A percentile compares a stretch with the other conserved stretches of the same genome.
phyloP scores from a whole-genome alignment of 805 yeast species.

The Komagataella mondaviorum region DNA sequence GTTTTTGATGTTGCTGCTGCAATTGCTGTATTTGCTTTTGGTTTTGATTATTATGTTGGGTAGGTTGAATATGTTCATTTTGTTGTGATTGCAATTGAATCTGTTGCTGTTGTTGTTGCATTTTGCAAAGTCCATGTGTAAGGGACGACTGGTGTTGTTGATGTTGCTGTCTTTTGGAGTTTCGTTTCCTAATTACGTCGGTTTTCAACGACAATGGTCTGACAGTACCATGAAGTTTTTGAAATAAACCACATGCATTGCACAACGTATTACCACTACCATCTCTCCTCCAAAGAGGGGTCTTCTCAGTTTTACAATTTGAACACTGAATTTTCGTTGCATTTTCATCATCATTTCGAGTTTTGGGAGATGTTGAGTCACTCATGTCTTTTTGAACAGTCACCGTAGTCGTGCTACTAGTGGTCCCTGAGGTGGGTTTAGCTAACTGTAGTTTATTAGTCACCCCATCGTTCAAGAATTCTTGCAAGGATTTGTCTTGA shows the following conservation, averaged over 20 bases:
- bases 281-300: slow-evolving; percentile 53
- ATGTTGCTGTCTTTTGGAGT: slow-evolving; percentile 25
- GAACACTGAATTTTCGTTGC: slow-evolving; percentile 27
- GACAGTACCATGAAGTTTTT: slow-evolving; percentile 48
- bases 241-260: slow-evolving; percentile 52
- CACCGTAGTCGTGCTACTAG: slow-evolving; percentile 1
- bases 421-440: neutral
- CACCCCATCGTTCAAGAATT: neutral
- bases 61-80: neutral
- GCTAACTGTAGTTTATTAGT: neutral
- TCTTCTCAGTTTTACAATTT: slow-evolving; percentile 45
- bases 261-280: slow-evolving; percentile 46
- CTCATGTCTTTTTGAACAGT: neutral
- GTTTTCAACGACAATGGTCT: slow-evolving; percentile 45
- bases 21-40: neutral
- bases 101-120: neutral
- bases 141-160: slow-evolving; percentile 7
- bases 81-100: neutral
- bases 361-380: neutral
- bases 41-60: neutral
- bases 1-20: neutral
- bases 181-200: slow-evolving; percentile 44
- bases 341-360: neutral
- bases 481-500: neutral
- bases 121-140: neutral